Base-by-base conservation (phyloP, 176 grass and related monocot species). In the Triticum urartu region DNA sequence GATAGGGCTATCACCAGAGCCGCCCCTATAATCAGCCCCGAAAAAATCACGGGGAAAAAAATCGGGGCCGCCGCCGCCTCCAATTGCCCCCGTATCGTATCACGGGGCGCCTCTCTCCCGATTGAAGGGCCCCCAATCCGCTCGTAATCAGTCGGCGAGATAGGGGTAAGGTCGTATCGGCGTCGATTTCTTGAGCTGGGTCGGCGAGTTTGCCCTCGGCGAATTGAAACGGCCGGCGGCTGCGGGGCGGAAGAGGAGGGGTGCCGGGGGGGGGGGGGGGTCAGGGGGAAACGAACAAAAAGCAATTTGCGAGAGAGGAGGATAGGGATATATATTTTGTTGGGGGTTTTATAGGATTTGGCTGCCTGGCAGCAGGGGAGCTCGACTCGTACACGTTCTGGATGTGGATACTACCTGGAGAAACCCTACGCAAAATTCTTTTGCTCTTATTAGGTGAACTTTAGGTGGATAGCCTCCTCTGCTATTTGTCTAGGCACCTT, bases 191-290 rank as follows among this genome's bases (percentile, higher is more conserved):
- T 26, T 26, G 20, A 35, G 61, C 4, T 26, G 24, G 75, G 62
- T 32, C 43, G 64, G 66, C 73, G 84, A 86, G 73, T 56, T 62
- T 83, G 45, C 24, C 62, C 75, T 84, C 39, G 75, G 68, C 85
- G 89, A 86, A 89, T 76, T 89, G 69, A 58, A 68, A 64, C 84
- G 75, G 14, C 20, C 75, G 75, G 84, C 76, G 83, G 87, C 87
- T 87, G 81, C 76, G 77, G 81, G 81, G 81, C 18, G 20, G 75
- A n/a, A n/a, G n/a, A n/a, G n/a, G n/a, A n/a, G n/a, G n/a, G n/a
- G n/a, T n/a, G n/a, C n/a, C n/a, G n/a, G n/a, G 34, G 56, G 65
- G n/a, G 21, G 64, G 52, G 64, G 22, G 33, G 21, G 54, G 4
- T 32, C 14, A 4, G 22, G 43, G 39, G 33, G 32, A 60, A 75